Evolutionary conservation across 2,329 filamentous ascomycete genomes (phyloP).

Genomic region (Curvularia sp.): DNA sequence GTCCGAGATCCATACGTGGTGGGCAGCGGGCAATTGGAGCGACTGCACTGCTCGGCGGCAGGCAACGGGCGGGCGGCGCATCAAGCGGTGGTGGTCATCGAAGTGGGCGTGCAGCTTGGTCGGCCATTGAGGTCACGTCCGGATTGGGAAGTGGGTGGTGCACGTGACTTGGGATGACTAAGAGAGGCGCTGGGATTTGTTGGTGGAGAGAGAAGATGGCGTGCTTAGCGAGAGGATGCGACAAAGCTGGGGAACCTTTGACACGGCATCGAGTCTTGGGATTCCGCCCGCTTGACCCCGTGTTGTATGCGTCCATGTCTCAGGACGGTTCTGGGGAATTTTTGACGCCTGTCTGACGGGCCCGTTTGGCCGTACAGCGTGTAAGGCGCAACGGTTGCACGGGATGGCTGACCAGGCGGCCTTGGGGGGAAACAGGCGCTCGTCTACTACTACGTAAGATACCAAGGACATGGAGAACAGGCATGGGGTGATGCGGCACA

Average conservation of each 20-base stretch:
- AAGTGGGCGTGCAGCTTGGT: conserved; percentile 20
- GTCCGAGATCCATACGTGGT: conserved; percentile 67
- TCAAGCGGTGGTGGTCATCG: conserved; percentile 47
- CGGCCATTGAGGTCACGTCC: conserved; percentile 13
- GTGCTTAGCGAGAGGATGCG: conserved; percentile 4
- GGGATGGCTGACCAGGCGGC: not conserved
- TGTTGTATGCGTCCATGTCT: conserved; percentile 8
- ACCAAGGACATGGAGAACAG: too few relatives aligned
- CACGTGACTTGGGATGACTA: conserved; percentile 21
- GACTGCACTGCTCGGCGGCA: conserved; percentile 60
- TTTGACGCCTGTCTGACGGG: conserved; percentile 12
- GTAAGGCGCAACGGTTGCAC: not conserved
- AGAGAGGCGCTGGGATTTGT: not conserved
- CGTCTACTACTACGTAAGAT: not conserved
- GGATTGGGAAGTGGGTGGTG: conserved; percentile 16
- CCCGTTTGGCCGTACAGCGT: not conserved
- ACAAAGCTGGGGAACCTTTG: conserved; percentile 18
- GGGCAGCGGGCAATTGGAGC: conserved; percentile 49
- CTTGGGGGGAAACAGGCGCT: not conserved
- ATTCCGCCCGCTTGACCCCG: conserved; percentile 7
- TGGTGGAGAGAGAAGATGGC: not conserved
- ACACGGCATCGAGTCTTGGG: conserved; percentile 12
- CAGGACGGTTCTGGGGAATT: conserved; percentile 8
- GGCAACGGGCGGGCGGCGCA: conserved; percentile 57
- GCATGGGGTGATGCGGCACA: not conserved